Evolutionary conservation across 2,329 filamentous ascomycete species (phyloP).

Genomic region (Dendryphion nanum): DNA sequence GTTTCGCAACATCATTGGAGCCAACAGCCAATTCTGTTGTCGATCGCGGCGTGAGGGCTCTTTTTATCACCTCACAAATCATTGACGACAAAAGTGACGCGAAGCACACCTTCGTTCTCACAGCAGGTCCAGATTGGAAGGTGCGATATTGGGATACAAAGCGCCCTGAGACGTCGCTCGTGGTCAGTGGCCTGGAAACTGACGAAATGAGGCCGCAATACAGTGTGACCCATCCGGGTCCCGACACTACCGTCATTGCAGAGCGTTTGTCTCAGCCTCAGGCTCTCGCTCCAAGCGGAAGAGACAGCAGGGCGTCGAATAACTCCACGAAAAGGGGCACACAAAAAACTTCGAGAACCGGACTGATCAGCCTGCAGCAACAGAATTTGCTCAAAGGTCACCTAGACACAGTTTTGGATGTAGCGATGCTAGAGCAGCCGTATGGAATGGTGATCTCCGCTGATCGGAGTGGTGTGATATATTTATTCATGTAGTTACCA

Average conservation of each 20-base stretch:
- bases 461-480: conserved; percentile 84
- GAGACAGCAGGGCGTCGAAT: conserved; percentile 24
- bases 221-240: conserved; percentile 31
- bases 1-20: conserved; percentile 71
- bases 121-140: conserved; percentile 84
- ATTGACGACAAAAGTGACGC: conserved; percentile 69
- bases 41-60: conserved; percentile 70
- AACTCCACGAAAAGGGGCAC: conserved; percentile 36
- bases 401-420: conserved; percentile 82
- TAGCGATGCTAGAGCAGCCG: conserved; percentile 82
- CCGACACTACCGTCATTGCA: conserved; percentile 42
- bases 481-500: conserved; percentile 67
- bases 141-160: conserved; percentile 91
- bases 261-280: conserved; percentile 33
- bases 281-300: conserved; percentile 9
- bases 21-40: conserved; percentile 50
- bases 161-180: conserved; percentile 71
- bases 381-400: conserved; percentile 83
- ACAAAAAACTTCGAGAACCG: conserved; percentile 64
- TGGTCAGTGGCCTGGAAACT: conserved; percentile 74
- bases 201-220: conserved; percentile 76
- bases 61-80: conserved; percentile 69
- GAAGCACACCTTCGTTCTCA: conserved; percentile 79
- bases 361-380: conserved; percentile 90
- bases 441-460: conserved; percentile 92